These are phyloP conservation scores for Hypoxylon rubiginosum DNA, from an alignment of 2,329 filamentous ascomycete species.

Conservation along the genomic window DNA sequence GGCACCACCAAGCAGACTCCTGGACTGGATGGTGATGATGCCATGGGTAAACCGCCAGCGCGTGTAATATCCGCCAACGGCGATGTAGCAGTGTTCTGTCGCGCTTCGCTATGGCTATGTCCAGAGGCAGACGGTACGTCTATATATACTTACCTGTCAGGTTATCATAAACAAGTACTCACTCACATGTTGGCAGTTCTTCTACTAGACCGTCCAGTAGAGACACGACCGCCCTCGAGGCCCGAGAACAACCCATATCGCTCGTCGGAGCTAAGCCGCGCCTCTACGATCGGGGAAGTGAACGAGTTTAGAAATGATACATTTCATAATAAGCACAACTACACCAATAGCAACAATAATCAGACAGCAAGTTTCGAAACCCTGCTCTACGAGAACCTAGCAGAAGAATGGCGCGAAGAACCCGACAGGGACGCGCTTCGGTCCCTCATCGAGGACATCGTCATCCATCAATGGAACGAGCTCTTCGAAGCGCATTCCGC, in stretches of 20 bases:
- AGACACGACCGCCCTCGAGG: constrained; percentile 37
- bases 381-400: constrained; percentile 43
- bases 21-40: constrained; percentile 10
- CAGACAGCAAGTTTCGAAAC: constrained; percentile 49
- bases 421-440: constrained; percentile 20
- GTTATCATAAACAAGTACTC: background rate
- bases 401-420: background rate
- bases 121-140: constrained; percentile 43
- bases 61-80: constrained; percentile 39
- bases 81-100: constrained; percentile 50
- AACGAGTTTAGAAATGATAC: constrained; percentile 4
- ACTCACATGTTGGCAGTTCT: constrained; percentile 45
- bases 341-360: constrained; percentile 11
- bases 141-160: background rate
- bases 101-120: constrained; percentile 53
- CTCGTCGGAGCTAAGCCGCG: background rate
- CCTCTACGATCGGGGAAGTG: background rate
- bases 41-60: constrained; percentile 36
- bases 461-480: constrained; percentile 52
- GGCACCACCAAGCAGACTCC: background rate
- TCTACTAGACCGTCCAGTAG: constrained; percentile 50
- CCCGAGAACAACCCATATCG: constrained; percentile 41
- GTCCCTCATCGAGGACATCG: constrained; percentile 41
- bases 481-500: constrained; percentile 53
- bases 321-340: background rate